Evolutionary conservation across 768 basidiomycete genomes (phyloP).

Genomic region (Hebeloma cylindrosporum): DNA sequence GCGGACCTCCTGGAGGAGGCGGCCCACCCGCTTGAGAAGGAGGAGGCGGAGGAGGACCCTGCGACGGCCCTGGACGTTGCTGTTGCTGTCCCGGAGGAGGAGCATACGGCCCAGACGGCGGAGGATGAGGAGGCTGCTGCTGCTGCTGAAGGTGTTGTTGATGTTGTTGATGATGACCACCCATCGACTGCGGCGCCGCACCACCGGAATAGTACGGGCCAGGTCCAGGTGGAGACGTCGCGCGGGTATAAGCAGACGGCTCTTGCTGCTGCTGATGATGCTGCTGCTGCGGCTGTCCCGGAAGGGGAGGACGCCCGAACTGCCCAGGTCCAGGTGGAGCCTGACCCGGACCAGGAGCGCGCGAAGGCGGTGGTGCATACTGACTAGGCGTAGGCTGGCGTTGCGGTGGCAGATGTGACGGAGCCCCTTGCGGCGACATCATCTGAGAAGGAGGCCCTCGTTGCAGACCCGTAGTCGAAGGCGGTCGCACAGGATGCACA

Average conservation of each 20-base stretch:
- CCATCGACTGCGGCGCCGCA: constrained; percentile 17
- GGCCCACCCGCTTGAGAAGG: constrained; percentile 24
- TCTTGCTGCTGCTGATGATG: constrained; percentile 21
- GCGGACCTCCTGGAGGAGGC: constrained; percentile 33
- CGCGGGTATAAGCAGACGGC: constrained; percentile 35
- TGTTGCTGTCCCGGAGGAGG: constrained; percentile 40
- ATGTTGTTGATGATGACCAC: constrained; percentile 26
- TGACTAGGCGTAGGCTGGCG: constrained; percentile 49
- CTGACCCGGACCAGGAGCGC: constrained; percentile 42
- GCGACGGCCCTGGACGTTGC: constrained; percentile 24
- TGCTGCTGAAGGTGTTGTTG: constrained; percentile 24
- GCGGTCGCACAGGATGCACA: constrained; percentile 26
- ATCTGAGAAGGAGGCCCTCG: constrained; percentile 38
- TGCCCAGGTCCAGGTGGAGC: constrained; percentile 41
- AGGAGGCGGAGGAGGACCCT: constrained; percentile 20
- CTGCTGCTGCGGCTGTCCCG: constrained; percentile 10
- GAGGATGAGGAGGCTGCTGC: constrained; percentile 28
- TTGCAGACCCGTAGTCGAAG: constrained; percentile 20
- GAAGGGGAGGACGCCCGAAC: constrained; percentile 37
- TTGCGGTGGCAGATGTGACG: constrained; percentile 25
- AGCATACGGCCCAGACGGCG: constrained; percentile 39
- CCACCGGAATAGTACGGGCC: too few relatives aligned
- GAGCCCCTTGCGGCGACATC: constrained; percentile 46
- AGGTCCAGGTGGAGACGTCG: not conserved
- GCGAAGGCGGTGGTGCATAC: constrained; percentile 46